These are phyloP conservation scores for Rhizopogon rudus DNA, from an alignment of 768 basidiomycete genomes.

Conservation along the genomic window DNA sequence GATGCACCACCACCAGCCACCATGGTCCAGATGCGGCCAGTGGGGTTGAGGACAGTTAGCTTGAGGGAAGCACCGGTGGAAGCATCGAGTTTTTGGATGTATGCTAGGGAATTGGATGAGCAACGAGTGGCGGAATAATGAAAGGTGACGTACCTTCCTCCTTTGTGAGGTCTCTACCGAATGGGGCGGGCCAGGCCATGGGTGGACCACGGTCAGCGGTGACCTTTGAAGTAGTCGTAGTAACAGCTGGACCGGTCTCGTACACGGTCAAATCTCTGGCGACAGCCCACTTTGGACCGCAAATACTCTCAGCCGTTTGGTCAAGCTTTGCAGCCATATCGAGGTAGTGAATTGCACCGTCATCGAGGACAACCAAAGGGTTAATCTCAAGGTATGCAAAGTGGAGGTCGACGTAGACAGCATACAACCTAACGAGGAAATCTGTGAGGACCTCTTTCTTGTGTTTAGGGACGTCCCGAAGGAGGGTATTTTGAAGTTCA, in stretches of 20 bases:
- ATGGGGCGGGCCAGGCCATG: slow-evolving; percentile 95
- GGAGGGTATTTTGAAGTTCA: slow-evolving; percentile 65
- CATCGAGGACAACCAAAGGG: slow-evolving; percentile 92
- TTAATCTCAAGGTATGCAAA: slow-evolving; percentile 99
- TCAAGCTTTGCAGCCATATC: slow-evolving; percentile 99
- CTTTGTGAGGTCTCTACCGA: slow-evolving; percentile 96
- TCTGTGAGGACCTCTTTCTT: slow-evolving; percentile 93
- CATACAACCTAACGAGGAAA: slow-evolving; percentile 93
- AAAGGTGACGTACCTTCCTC: slow-evolving; percentile 52
- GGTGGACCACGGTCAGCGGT: slow-evolving; percentile 94
- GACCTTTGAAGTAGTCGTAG: slow-evolving; percentile 42
- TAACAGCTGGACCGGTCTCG: slow-evolving; percentile 39
- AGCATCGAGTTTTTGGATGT: slow-evolving; percentile 96
- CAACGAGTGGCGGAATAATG: background rate
- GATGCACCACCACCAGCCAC: slow-evolving; percentile 94
- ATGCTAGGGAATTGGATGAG: slow-evolving; percentile 41
- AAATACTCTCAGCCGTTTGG: slow-evolving; percentile 97
- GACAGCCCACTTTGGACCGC: slow-evolving; percentile 98
- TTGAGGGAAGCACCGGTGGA: slow-evolving; percentile 98
- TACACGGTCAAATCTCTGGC: slow-evolving; percentile 85
- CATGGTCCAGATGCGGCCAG: slow-evolving; percentile 99
- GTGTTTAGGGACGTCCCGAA: slow-evolving; percentile 72
- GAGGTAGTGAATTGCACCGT: slow-evolving; percentile 80
- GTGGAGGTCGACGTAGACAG: slow-evolving; percentile 97
- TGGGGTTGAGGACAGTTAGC: slow-evolving; percentile 91